Base-by-base conservation (phyloP, 2,329 filamentous ascomycete genomes). In the Cladophialophora bantiana region DNA sequence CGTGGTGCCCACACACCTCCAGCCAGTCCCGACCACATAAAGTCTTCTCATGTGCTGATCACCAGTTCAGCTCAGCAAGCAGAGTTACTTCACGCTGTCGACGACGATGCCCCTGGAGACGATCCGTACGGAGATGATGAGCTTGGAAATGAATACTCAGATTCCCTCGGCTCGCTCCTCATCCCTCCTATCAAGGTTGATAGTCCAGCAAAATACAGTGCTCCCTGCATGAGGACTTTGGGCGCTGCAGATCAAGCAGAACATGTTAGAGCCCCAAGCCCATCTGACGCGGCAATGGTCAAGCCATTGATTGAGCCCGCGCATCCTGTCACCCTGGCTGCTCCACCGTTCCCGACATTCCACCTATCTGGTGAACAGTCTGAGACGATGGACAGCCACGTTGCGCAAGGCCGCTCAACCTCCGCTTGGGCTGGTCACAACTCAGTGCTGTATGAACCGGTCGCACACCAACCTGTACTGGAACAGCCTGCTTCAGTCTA, bases 281-380 rank as follows among this genome's bases (percentile, higher is more conserved):
- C 77, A 57, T 79, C 78, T 7, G 77, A 79, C 67, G 77, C 77
- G 20, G 78, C 78, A 52, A 76, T 79, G 75, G 75, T 74, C 20
- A 79, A 78, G 62, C 65, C 69, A 26, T 63, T 35, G 10, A 50
- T 53, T 32, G 54, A 57, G 48, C 26, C 55, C 56, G 48, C 38
- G 7, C 34, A 38, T 20, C 32, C 15, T 1, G 18, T n/a, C 35
- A 38, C 34, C 4, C 38, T 35, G 18, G 4, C 45, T 3, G 59
- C 59, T 32, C 59, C 59, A 31, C 48, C 59, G 9, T 61, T 53
- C 20, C 7, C 32, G 13, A n/a, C n/a, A 4, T 42, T 26, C 13
- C n/a, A 34, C 4, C 26, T 26, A 12, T 35, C 31, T 55, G 6
- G 12, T 10, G 31, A 35, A 58, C 18, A 36, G 15, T 4, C 55